Base-by-base conservation (phyloP, 352 stramenopile genomes). In the Phytopythium sindhum region DNA sequence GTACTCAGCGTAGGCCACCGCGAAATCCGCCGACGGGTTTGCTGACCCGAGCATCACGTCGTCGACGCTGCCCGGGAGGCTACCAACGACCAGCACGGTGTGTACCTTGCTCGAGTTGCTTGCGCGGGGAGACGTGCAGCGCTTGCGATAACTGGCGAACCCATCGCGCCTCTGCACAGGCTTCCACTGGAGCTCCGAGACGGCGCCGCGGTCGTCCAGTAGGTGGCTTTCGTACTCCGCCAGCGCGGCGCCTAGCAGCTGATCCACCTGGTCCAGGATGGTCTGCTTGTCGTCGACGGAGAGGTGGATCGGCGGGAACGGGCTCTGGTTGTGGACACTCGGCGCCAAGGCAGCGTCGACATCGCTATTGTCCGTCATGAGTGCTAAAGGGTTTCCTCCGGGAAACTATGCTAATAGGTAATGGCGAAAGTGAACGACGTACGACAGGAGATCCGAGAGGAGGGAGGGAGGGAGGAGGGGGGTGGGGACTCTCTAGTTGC, bases 231-330 rank as follows among this genome's bases (percentile, higher is more conserved):
- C 75, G 54, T 72, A 79, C 37, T 79, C 53, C 3, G 52, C 41
- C 8, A 69, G 59, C 37, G 65, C 60, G 1, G 70, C 53, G 4
- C 48, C 12, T 17, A 77, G 39, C 19, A 83, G 56, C 2, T 28
- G 19, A 14, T 51, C 44, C 23, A 53, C 17, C 28, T 12, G 6
- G 60, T 59, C 29, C 9, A 60, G 23, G 1, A 48, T 60, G 19
- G 44, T 35, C 21, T 65, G 56, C 26, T 44, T 37, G 14, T 53
- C 42, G 1, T 55, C 54, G 1, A 14, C 26, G 0, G 59, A 70
- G 8, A 81, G 63, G 26, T 63, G 8, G 19, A 80, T 54, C 21
- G 64, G 63, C 23, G 69, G 53, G 44, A 78, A 82, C 60, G 72
- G 68, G 19, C 75, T 68, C 48, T 47, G 2, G 41, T 31, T 10